Evolutionary conservation across 2,329 filamentous ascomycete species (phyloP).

Genomic region (Atkinsonella texensis): DNA sequence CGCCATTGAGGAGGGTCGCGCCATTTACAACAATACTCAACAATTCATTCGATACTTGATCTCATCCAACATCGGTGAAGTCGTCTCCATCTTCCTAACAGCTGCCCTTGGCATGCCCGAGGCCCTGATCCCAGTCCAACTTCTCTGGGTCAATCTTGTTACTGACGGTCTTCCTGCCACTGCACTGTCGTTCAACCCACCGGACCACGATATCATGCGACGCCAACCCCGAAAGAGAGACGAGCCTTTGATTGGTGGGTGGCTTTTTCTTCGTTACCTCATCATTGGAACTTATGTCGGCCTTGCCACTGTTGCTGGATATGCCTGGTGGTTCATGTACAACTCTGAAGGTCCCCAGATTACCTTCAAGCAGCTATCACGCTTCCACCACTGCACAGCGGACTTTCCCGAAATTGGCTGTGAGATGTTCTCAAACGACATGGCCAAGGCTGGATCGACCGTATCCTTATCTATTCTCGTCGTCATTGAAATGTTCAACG

Average conservation of each 20-base stretch:
- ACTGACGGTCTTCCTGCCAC: constrained; percentile 95
- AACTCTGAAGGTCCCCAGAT: constrained; percentile 85
- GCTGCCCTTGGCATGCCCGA: constrained; percentile 96
- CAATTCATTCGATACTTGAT: constrained; percentile 99
- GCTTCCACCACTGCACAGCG: constrained; percentile 86
- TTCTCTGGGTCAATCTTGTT: constrained; percentile 97
- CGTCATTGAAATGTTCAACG: constrained; percentile 98
- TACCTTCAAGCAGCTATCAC: constrained; percentile 73
- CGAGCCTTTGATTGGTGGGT: constrained; percentile 83
- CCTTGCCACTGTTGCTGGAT: constrained; percentile 86
- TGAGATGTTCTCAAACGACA: constrained; percentile 76
- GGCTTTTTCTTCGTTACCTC: constrained; percentile 96
- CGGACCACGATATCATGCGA: constrained; percentile 98
- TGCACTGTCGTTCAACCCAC: constrained; percentile 92
- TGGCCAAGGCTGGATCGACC: constrained; percentile 82
- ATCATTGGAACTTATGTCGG: constrained; percentile 94
- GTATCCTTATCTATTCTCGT: constrained; percentile 86
- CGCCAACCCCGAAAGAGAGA: constrained; percentile 83
- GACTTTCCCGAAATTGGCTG: constrained; percentile 86
- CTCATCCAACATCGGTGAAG: constrained; percentile 97
- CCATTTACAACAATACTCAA: constrained; percentile 99
- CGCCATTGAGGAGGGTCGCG: constrained; percentile 91
- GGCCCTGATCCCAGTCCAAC: constrained; percentile 89
- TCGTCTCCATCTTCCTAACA: constrained; percentile 97
- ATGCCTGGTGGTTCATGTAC: constrained; percentile 99